These are phyloP conservation scores for Macrocystidia cucumis DNA, from an alignment of 1,284 basidiomycete genomes.

Conservation along the genomic window DNA sequence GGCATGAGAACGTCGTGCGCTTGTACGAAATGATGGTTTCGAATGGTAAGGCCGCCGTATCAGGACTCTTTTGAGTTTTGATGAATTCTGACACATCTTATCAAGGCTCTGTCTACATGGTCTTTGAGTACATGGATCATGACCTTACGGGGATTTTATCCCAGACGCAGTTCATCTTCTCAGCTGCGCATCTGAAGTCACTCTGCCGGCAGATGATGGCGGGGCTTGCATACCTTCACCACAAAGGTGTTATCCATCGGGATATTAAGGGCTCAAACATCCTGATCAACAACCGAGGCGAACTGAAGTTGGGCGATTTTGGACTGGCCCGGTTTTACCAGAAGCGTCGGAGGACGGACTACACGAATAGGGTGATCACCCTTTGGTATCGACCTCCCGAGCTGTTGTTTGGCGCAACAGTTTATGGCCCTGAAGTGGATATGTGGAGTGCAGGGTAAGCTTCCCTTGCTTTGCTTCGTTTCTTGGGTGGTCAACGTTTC, in stretches of 20 bases:
- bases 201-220: conserved; percentile 92
- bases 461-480: not conserved
- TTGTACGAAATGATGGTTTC: conserved; percentile 99
- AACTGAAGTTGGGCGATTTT: conserved; percentile 96
- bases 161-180: conserved; percentile 83
- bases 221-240: conserved; percentile 91
- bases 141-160: conserved; percentile 94
- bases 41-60: conserved; percentile 78
- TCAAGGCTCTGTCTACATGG: conserved; percentile 94
- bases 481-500: conserved; percentile 1
- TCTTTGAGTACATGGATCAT: conserved; percentile 99
- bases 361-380: conserved; percentile 98
- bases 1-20: conserved; percentile 85
- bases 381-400: conserved; percentile 99
- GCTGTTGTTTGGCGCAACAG: conserved; percentile 90
- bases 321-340: conserved; percentile 97
- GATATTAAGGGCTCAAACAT: conserved; percentile 99
- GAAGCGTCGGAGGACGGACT: conserved; percentile 85
- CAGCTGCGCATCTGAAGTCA: conserved; percentile 87
- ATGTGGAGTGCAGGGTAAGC: conserved; percentile 98
- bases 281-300: conserved; percentile 87
- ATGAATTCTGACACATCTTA: no score
- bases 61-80: conserved; percentile 3
- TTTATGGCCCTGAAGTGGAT: conserved; percentile 98
- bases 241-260: conserved; percentile 92